Conservation (phyloP, 2,329 filamentous ascomycete genomes). For the Incumbomyces lentus region DNA sequence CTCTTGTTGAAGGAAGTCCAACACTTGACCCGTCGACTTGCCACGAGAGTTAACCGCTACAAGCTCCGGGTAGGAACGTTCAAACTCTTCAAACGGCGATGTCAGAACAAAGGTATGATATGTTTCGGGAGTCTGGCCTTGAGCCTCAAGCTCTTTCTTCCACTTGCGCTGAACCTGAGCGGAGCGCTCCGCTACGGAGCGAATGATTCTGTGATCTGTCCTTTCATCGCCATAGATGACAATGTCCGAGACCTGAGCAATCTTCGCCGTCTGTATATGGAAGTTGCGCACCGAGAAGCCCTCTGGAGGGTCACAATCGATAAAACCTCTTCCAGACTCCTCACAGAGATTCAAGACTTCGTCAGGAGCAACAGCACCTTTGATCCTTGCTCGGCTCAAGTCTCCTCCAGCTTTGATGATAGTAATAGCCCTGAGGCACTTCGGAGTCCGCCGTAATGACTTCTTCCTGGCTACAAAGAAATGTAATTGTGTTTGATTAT, state of each 20-base stretch:
- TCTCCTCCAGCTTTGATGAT: constrained; percentile 84
- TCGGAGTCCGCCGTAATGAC: constrained; percentile 58
- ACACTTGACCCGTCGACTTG: constrained; percentile 60
- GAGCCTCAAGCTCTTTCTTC: constrained; percentile 53
- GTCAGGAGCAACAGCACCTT: constrained; percentile 72
- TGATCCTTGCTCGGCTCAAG: constrained; percentile 62
- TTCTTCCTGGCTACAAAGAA: constrained; percentile 78
- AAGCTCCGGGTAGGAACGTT: constrained; percentile 57
- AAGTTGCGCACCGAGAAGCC: constrained; percentile 96
- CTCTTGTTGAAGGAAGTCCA: constrained; percentile 87
- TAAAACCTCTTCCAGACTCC: constrained; percentile 51
- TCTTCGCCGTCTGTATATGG: constrained; percentile 85
- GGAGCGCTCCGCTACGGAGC: constrained; percentile 54
- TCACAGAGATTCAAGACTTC: constrained; percentile 58
- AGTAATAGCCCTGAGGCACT: constrained; percentile 69
- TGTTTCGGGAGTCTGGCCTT: constrained; percentile 45
- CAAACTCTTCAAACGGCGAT: constrained; percentile 53
- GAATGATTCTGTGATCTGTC: constrained; percentile 50
- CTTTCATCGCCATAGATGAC: constrained; percentile 76
- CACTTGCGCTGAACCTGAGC: constrained; percentile 67
- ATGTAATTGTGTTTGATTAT: constrained; percentile 77
- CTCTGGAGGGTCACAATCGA: constrained; percentile 74
- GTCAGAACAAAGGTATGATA: constrained; percentile 80
- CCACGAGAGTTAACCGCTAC: constrained; percentile 67
- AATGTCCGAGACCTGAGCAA: constrained; percentile 80